Base-by-base conservation (phyloP, 2,329 filamentous ascomycete genomes). In the Clonostachys chloroleuca region DNA sequence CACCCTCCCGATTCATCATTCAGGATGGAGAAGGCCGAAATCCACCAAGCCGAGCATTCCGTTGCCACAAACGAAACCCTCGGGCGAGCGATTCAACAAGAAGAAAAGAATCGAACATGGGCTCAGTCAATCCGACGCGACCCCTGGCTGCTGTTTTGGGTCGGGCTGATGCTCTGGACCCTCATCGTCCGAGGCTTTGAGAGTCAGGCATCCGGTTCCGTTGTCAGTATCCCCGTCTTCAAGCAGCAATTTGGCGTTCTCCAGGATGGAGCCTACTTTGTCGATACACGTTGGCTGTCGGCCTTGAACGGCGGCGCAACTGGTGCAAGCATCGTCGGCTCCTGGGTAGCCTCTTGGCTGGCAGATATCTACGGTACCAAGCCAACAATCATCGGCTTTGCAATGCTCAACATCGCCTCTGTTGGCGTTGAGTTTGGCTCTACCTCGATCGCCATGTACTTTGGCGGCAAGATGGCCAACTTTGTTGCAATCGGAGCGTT, bases 401-500 rank as follows among this genome's bases (percentile, higher is more conserved):
- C 54, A 6, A 36, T 37, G 35, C 54, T 62, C 45, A 61, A 62
- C 24, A 53, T 62, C 16, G 52, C 44, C 6, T 61, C 59, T 0
- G 54, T 65, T 1, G 60, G 57, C 9, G 45, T 65, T 18, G 62
- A 65, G 42, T 59, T 64, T 4, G 56, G 51, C 1, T 49, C 60
- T 4, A 64, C 57, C 0, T 63, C 60, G 0, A 54, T 60, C 12
- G 49, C 46, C 41, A 61, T 61, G 59, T 61, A 59, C 44, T 61
- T 61, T 3, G 56, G 48, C 2, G 59, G 59, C 44, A 61, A 61
- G 45, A 59, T 61, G 59, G 13, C 59, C 40, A 61, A 61, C 47
- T 60, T 60, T 10, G 24, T 61, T 7, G 59, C 59, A 3, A 55
- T 67, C 5, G 68, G 68, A 20, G 63, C 66, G 0, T 58, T 70